A percentile compares a stretch with the other conserved stretches of the same genome.
phyloP scores from a whole-genome alignment of 805 yeast species.

The Suhomyces tanzawaensis region DNA sequence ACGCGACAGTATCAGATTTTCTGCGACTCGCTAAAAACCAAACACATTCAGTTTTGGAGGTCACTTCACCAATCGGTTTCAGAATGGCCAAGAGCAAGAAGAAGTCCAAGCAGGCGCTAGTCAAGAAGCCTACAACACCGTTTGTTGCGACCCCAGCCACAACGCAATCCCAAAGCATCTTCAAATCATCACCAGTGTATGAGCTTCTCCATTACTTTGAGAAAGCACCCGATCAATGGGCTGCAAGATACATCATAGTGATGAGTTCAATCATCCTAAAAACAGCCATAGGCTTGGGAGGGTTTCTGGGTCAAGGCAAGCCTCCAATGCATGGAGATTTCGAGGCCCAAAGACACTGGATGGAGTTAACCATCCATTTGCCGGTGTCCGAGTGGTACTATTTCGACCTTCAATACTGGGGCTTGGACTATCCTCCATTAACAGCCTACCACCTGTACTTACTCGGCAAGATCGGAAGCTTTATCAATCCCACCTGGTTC shows the following conservation, averaged over 20 bases:
- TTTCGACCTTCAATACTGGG: slow-evolving; percentile 91
- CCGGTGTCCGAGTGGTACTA: slow-evolving; percentile 83
- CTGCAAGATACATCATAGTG: slow-evolving; percentile 73
- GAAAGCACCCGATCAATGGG: slow-evolving; percentile 87
- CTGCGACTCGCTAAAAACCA: no score
- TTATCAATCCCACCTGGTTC: slow-evolving; percentile 73
- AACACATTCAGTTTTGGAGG: no score
- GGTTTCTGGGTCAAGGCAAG: slow-evolving; percentile 68
- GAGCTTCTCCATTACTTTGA: slow-evolving; percentile 78
- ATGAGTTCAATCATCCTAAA: slow-evolving; percentile 73
- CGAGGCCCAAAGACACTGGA: slow-evolving; percentile 98
- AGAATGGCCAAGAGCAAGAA: slow-evolving; percentile 12
- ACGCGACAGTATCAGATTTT: no score
- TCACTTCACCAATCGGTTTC: no score
- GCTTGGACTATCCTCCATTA: slow-evolving; percentile 94
- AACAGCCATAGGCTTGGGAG: slow-evolving; percentile 84
- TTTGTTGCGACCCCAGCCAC: background rate
- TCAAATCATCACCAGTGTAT: slow-evolving; percentile 64
- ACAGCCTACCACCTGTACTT: slow-evolving; percentile 92
- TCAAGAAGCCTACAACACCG: background rate
- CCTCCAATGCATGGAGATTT: slow-evolving; percentile 93
- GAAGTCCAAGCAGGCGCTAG: slow-evolving; percentile 9
- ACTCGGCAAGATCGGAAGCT: slow-evolving; percentile 67
- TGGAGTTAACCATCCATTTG: slow-evolving; percentile 79
- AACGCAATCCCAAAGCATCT: slow-evolving; percentile 14